Percentiles rank a stretch among this genome's conserved stretches.
phyloP scores from a whole-genome alignment of 2,329 filamentous ascomycete species.

The Colletotrichum sansevieriae region DNA sequence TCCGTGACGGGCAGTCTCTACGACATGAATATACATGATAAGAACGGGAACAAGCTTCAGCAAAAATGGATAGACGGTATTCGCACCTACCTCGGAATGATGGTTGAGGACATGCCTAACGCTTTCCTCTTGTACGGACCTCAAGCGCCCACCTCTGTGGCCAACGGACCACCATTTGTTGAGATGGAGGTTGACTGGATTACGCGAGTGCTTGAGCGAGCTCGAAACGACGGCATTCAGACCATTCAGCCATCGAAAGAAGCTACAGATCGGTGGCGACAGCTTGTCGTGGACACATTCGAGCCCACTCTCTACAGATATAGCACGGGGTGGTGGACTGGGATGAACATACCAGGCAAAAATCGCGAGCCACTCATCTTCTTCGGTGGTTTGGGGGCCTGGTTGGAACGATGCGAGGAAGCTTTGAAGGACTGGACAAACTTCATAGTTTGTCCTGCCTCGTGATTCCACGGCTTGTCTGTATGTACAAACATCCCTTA shows the following conservation, averaged over 20 bases:
- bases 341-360: conserved; percentile 38
- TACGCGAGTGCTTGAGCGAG: conserved; percentile 37
- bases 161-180: conserved; percentile 44
- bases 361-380: conserved; percentile 38
- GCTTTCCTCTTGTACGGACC: conserved; percentile 45
- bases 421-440: neutral
- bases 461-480: no score
- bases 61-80: conserved; percentile 42
- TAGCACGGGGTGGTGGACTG: conserved; percentile 41
- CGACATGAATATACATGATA: conserved; percentile 44
- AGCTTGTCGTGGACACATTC: conserved; percentile 4
- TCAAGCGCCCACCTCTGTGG: conserved; percentile 42
- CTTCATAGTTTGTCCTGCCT: no score
- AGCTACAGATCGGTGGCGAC: conserved; percentile 18
- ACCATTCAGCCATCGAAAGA: conserved; percentile 23
- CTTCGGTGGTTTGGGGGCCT: conserved; percentile 22
- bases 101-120: conserved; percentile 42
- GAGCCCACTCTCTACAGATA: conserved; percentile 19
- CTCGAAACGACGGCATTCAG: conserved; percentile 19
- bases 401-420: conserved; percentile 12
- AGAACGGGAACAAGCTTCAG: conserved; percentile 35
- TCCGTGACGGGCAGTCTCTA: conserved; percentile 43
- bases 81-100: conserved; percentile 44
- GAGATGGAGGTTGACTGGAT: conserved; percentile 44
- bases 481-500: no score